These are phyloP conservation scores for Termitomyces heimii DNA, from an alignment of 768 basidiomycete genomes.

Conservation along the genomic window DNA sequence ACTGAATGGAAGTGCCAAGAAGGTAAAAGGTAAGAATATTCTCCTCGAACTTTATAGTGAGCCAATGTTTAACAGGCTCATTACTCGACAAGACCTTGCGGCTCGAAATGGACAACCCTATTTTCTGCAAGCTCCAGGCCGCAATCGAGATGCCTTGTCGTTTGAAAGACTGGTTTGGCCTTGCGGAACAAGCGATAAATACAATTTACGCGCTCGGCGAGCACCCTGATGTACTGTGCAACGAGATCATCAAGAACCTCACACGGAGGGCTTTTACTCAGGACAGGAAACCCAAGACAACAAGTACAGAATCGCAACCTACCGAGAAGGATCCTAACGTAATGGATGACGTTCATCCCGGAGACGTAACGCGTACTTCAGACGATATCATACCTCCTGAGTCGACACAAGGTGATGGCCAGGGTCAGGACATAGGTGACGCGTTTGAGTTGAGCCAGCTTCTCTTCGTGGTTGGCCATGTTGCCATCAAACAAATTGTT, in stretches of 20 bases:
- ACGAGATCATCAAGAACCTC: constrained; percentile 77
- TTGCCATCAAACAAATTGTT: constrained; percentile 96
- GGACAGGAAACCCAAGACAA: constrained; percentile 19
- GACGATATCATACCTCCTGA: constrained; percentile 22
- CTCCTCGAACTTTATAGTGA: not conserved
- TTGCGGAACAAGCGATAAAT: constrained; percentile 96
- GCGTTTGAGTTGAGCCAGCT: constrained; percentile 89
- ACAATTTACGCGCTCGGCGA: constrained; percentile 93
- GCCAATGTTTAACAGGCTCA: constrained; percentile 50
- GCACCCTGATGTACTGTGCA: constrained; percentile 83
- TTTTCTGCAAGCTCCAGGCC: constrained; percentile 80
- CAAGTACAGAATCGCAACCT: constrained; percentile 7
- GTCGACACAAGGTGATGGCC: constrained; percentile 19
- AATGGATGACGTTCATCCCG: constrained; percentile 50
- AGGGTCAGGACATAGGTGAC: constrained; percentile 59
- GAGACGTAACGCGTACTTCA: constrained; percentile 24
- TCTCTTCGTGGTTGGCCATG: constrained; percentile 94
- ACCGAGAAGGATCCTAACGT: constrained; percentile 36
- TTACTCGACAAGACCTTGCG: constrained; percentile 82
- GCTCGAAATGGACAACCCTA: constrained; percentile 77
- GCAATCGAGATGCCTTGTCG: constrained; percentile 76
- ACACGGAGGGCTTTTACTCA: constrained; percentile 62
- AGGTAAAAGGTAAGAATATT: constrained; percentile 73
- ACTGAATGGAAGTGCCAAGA: constrained; percentile 91
- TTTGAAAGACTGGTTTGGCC: constrained; percentile 92